phyloP scores from a whole-genome alignment of 495 filamentous ascomycete species.

The Hypoxylon intermedium region DNA sequence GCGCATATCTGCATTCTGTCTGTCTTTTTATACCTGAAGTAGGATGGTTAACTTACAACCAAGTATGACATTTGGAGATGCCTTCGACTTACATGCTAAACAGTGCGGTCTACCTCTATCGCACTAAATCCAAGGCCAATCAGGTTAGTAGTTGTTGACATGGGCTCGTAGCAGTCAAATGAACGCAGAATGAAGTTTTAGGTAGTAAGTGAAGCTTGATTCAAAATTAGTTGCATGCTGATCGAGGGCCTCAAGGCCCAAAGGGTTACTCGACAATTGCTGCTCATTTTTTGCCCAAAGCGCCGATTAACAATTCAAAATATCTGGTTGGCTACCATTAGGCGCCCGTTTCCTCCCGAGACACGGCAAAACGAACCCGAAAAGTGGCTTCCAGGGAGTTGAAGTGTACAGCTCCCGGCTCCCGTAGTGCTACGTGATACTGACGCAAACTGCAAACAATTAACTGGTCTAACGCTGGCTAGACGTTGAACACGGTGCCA shows the following conservation, averaged over 20 bases:
- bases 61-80: not conserved
- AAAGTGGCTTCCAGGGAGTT: not conserved
- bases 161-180: constrained; percentile 3
- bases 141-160: constrained; percentile 26
- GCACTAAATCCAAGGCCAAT: constrained; percentile 50
- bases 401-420: not conserved
- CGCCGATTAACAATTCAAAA: no score
- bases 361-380: not conserved
- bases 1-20: constrained; percentile 72
- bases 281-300: no score
- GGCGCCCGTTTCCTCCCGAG: no score
- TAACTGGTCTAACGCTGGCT: constrained; percentile 26
- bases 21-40: constrained; percentile 67
- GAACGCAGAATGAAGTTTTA: constrained; percentile 10
- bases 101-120: constrained; percentile 67
- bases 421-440: constrained; percentile 50
- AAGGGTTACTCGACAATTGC: no score
- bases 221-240: constrained; percentile 7
- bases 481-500: constrained; percentile 13
- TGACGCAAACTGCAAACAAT: constrained; percentile 35
- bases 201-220: no score
- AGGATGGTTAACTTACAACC: not conserved
- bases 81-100: constrained; percentile 63
- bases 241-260: not conserved
- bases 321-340: no score